Base-by-base conservation (phyloP, 2,329 filamentous ascomycete genomes). In the Talaromyces piceae region DNA sequence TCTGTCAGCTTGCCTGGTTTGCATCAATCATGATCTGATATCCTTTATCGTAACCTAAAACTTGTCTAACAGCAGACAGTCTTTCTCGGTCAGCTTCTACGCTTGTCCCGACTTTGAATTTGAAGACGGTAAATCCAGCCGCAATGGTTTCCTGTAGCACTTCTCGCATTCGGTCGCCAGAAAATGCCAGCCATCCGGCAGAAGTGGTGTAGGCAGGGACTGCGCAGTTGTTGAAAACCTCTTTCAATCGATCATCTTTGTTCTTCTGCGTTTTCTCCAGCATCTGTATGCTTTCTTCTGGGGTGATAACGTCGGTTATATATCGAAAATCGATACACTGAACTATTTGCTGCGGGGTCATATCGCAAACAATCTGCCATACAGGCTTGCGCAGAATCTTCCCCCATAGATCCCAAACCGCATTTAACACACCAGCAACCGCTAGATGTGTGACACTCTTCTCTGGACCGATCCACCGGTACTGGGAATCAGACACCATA, bases 381-480 rank as follows among this genome's bases (percentile, higher is more conserved):
- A 95, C 88, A 3, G 90, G 90, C 75, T 95, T 95, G 57, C 80
- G 77, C 27, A 93, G 79, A 2, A 79, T 79, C 74, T 94, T 95
- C 48, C 87, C 89, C 90, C 90, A 95, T 16, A 95, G 80, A 69
- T 95, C 90, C 90, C 90, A 95, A 61, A 94, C 77, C 13, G 89
- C 89, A 68, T 95, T 95, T 60, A 94, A 87, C 13, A 94, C 86
- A 37, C 88, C 87, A 25, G 88, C 88, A 8, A 95, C 82, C 2
- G 89, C 90, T 6, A 95, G 85, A 70, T 95, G 90, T 59, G 93
- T 93, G 44, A 95, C 90, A 54, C 90, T 89, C 72, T 95, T 95
- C 63, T 95, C 90, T 0, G 90, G 90, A 0, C 90, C 90, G 63
- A 95, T 91, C 90, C 90, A 95, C 51, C 90, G 86, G 49, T 95